Evolutionary conservation across 768 basidiomycete genomes (phyloP).

Genomic region (Psilocybe azurescens): DNA sequence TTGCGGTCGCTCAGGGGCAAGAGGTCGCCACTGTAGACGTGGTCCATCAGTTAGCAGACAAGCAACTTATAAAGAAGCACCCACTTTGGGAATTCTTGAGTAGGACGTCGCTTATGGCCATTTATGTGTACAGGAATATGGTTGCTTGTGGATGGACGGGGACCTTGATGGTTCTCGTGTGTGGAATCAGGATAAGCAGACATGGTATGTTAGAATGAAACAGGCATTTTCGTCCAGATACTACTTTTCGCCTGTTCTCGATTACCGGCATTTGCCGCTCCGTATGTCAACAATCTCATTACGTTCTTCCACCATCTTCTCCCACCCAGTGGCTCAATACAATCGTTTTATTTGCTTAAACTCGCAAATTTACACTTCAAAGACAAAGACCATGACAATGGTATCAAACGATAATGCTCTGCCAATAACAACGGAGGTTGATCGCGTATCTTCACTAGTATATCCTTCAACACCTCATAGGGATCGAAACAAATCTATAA

Average conservation of each 20-base stretch:
- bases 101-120: constrained; percentile 34
- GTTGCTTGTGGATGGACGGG: constrained; percentile 28
- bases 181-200: constrained; percentile 25
- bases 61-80: constrained; percentile 26
- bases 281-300: background rate
- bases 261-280: constrained; percentile 25
- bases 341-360: no score
- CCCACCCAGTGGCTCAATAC: no score
- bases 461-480: no score
- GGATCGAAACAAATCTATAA: no score
- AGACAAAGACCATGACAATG: no score
- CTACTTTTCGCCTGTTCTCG: constrained; percentile 4
- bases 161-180: constrained; percentile 22
- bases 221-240: background rate
- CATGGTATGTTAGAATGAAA: constrained; percentile 16
- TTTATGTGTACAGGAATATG: constrained; percentile 27
- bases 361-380: no score
- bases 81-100: constrained; percentile 32
- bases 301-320: background rate
- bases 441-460: no score
- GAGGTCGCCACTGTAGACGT: constrained; percentile 32
- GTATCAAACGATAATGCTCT: no score
- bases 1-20: constrained; percentile 72
- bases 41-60: constrained; percentile 22
- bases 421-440: no score